These are phyloP conservation scores for Ceratobasidium sp. DNA, from an alignment of 1,284 basidiomycete genomes.

Conservation along the genomic window DNA sequence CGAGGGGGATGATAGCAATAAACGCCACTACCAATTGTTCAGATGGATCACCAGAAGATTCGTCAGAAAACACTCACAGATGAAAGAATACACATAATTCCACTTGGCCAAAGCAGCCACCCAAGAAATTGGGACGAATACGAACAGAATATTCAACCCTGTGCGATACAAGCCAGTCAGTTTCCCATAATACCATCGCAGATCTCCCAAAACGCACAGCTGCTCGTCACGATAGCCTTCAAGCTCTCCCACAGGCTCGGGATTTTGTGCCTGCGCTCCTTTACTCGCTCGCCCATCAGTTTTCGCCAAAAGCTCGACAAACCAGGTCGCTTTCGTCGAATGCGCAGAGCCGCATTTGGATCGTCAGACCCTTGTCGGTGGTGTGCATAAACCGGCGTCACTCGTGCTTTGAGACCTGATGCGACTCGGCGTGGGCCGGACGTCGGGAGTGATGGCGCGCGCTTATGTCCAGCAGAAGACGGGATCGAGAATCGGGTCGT, in stretches of 20 bases:
- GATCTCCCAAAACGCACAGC: slow-evolving; percentile 6
- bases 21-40: slow-evolving; percentile 57
- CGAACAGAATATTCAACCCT: slow-evolving; percentile 68
- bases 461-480: not conserved
- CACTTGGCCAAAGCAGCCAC: slow-evolving; percentile 55
- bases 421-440: not conserved
- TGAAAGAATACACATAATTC: slow-evolving; percentile 46
- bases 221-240: slow-evolving; percentile 39
- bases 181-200: not conserved
- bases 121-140: slow-evolving; percentile 72
- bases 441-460: not conserved
- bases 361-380: slow-evolving; percentile 2
- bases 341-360: not conserved
- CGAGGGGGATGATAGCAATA: slow-evolving; percentile 64
- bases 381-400: slow-evolving; percentile 22
- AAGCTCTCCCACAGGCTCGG: slow-evolving; percentile 34
- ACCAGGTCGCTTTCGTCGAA: slow-evolving; percentile 9
- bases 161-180: not conserved
- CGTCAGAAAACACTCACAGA: slow-evolving; percentile 44
- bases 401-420: not conserved
- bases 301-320: slow-evolving; percentile 21
- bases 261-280: slow-evolving; percentile 31
- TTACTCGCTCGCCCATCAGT: not conserved
- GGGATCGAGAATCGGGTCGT: not conserved
- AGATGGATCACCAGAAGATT: slow-evolving; percentile 49